Evolutionary conservation across 768 basidiomycete genomes (phyloP), one percentile per base, ranked within the genome.

Genomic region (Tylopilus intermedius): DNA sequence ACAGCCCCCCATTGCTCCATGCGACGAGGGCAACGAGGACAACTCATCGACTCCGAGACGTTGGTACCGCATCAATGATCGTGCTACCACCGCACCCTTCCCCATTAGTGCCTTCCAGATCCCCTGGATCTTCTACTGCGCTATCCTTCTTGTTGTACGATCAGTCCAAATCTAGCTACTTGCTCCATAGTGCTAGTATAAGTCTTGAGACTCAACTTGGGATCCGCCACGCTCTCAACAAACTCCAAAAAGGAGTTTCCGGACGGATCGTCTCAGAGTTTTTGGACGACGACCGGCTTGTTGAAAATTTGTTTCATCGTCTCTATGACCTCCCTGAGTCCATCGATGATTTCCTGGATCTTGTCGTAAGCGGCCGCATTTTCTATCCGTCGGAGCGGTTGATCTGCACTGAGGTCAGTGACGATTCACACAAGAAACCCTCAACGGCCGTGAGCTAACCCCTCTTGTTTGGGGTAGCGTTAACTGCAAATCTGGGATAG

Each of bases 201-300:
- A 10, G 83, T 86, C 52, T 85, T 76, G 72, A 95, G 74, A 61
- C 82, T 85, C 96, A 95, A 99, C 65, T 92, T 90, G 1, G 94
- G 87, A 67, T 99, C 96, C 4, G 86, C 76, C 76, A 91, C 90
- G 52, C 83, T 86, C 9, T 80, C 94, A 3, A 82, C 61, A 63
- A 95, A 94, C 71, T 96, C 93, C 69, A 96, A 76, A 75, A 94
- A 98, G n/a, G 92, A 94, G 71, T 95, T 94, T 7, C 96, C 96
- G 1, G 93, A 76, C 1, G 94, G 94, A 65, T 99, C 76, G 10
- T 74, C 72, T 48, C 74, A 70, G 43, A 63, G 64, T 18, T 65
- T 65, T 37, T 60, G 54, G 0, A 1, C 18, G 18, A 71, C 66
- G 22, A 69, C 68, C 35, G 69, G 68, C 30, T 66, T 61, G 26